phyloP scores from a whole-genome alignment of 2,329 filamentous ascomycete genomes.

The Xylariaceae sp. region DNA sequence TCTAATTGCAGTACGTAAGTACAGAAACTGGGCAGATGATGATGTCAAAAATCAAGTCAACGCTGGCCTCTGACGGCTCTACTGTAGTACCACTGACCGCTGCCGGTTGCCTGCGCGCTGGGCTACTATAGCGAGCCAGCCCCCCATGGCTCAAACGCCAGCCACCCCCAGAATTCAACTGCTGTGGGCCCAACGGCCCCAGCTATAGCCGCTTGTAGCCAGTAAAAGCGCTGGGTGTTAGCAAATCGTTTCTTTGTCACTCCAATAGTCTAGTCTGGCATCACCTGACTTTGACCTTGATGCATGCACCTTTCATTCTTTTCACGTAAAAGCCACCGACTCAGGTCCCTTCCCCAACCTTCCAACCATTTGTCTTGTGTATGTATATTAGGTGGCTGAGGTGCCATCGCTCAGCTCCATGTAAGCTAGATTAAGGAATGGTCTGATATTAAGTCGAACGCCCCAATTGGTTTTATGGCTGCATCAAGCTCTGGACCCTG shows the following conservation, averaged over 20 bases:
- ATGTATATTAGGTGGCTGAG: too few species aligned
- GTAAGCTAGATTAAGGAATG: too few species aligned
- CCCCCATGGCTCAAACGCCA: background rate
- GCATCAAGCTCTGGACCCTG: background rate
- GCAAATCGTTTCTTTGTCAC: background rate
- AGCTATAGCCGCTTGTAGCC: background rate
- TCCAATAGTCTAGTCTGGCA: background rate
- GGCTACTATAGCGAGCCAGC: background rate
- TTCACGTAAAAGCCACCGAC: too few species aligned
- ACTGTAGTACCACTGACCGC: too few species aligned
- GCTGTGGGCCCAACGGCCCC: background rate
- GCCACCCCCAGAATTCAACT: background rate
- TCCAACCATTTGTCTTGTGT: background rate
- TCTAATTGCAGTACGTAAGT: too few species aligned
- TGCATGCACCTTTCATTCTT: too few species aligned
- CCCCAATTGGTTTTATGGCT: background rate
- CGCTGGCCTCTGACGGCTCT: too few species aligned
- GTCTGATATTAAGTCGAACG: too few species aligned
- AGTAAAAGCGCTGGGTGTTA: slow-evolving; percentile 1
- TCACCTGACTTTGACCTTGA: slow-evolving; percentile 10
- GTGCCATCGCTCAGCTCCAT: too few species aligned
- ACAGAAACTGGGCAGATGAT: too few species aligned
- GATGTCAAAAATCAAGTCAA: too few species aligned
- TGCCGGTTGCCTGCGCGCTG: background rate
- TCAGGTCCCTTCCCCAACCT: background rate